Evolutionary conservation across 257 asterid genomes (phyloP).

Genomic region (Solanum sejunctum): DNA sequence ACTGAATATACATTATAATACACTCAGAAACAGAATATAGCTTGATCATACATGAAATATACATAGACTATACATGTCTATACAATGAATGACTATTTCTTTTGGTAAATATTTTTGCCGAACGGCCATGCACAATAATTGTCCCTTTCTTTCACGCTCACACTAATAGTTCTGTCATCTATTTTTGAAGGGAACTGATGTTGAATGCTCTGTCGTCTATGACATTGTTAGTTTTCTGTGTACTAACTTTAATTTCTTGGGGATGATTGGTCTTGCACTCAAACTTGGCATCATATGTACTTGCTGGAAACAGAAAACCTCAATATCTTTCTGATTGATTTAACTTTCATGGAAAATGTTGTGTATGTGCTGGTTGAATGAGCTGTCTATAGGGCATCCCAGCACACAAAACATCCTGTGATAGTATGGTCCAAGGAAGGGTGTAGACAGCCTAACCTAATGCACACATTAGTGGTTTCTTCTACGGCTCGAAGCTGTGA

Average conservation of each 20-base stretch:
- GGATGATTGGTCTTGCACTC: not conserved
- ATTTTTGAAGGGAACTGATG: constrained; percentile 9
- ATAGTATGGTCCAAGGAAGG: not conserved
- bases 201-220: constrained; percentile 4
- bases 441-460: not conserved
- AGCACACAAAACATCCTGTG: not conserved
- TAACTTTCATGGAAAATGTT: not conserved
- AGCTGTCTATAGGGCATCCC: not conserved
- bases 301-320: not conserved
- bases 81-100: too few species aligned
- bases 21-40: too few species aligned
- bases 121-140: not conserved
- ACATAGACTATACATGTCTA: too few species aligned
- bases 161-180: not conserved
- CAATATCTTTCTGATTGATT: not conserved
- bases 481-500: too few species aligned
- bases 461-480: not conserved
- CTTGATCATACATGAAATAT: too few species aligned
- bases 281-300: not conserved
- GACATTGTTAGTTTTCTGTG: not conserved
- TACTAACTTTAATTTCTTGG: not conserved
- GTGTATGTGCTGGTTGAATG: not conserved
- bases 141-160: not conserved
- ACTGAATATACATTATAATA: too few species aligned
- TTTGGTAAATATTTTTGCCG: too few species aligned